Base-by-base conservation (phyloP, 2,329 filamentous ascomycete genomes). In the Gaeumannomyces sp. region DNA sequence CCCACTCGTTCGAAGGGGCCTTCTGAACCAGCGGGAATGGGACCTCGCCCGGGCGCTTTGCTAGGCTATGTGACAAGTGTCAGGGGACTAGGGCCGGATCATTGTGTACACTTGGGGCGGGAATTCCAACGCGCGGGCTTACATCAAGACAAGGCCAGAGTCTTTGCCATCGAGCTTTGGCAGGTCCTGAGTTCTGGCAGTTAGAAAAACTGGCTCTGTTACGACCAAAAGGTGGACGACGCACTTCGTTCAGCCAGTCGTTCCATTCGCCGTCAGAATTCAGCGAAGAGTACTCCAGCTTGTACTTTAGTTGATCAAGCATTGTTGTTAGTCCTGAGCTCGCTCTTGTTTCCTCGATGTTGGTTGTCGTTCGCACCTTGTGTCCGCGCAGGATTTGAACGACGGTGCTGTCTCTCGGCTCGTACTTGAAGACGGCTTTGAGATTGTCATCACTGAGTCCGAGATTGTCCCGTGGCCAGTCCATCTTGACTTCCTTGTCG, bases 111-210 rank as follows among this genome's bases (percentile, higher is more conserved):
- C 1, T 35, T 1, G 38, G 38, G 38, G 8, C 38, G 6, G 38
- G 38, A 22, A 22, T 50, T 19, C 16, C 16, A 50, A 22, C 1
- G 19, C 38, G 25, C 11, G 29, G 8, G 22, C 60, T 50, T 50
- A 62, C 60, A 62, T 22, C 22, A 62, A 27, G 35, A 62, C 60
- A 19, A 62, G 60, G 11, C 35, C 60, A 8, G 60, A 22, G 5
- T 53, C 45, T 27, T 22, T 28, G 11, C 35, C 33, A n/a, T 56
- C 35, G 27, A 62, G 45, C 11, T 19, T 28, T 19, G 60, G 60
- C 7, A 50, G 27, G n/a, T 62, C 38, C 60, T 62, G 29, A n/a
- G 25, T 45, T 45, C n/a, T 0, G 22, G 59, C 14, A 2, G 22
- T 60, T 16, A 35, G 22, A 13, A 25, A 16, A n/a, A 31, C 59